Conservation (phyloP, 179 eudicot species). For the Spergularia azorica region DNA sequence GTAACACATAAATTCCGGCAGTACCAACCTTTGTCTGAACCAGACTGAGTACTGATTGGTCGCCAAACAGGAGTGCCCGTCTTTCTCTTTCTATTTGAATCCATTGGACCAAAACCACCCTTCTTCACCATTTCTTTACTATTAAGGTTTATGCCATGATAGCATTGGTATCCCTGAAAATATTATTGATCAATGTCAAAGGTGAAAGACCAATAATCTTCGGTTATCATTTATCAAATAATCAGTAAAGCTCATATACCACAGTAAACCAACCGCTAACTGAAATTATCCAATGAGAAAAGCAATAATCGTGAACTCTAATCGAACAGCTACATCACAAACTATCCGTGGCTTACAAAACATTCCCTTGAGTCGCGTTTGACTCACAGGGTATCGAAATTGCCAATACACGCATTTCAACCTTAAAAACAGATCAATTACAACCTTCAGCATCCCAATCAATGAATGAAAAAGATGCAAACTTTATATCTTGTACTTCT, state of each 20-base stretch:
- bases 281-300: not conserved
- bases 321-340: not conserved
- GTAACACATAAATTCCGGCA: not conserved
- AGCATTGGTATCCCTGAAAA: conserved; percentile 30
- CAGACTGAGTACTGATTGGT: conserved; percentile 35
- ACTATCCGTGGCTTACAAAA: no score
- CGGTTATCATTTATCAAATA: not conserved
- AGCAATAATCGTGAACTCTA: not conserved
- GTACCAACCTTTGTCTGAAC: conserved; percentile 35
- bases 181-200: not conserved
- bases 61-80: conserved; percentile 35
- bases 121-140: conserved; percentile 6
- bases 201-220: not conserved
- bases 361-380: no score
- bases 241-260: not conserved
- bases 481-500: no score
- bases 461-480: no score
- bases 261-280: not conserved
- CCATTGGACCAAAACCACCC: conserved; percentile 27
- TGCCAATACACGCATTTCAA: no score
- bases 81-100: conserved; percentile 38
- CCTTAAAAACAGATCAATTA: no score
- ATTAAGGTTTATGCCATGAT: conserved; percentile 20
- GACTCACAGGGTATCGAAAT: no score
- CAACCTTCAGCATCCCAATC: no score